Base-by-base conservation (phyloP, 306 rosid genomes). In the Clitoria ternatea region DNA sequence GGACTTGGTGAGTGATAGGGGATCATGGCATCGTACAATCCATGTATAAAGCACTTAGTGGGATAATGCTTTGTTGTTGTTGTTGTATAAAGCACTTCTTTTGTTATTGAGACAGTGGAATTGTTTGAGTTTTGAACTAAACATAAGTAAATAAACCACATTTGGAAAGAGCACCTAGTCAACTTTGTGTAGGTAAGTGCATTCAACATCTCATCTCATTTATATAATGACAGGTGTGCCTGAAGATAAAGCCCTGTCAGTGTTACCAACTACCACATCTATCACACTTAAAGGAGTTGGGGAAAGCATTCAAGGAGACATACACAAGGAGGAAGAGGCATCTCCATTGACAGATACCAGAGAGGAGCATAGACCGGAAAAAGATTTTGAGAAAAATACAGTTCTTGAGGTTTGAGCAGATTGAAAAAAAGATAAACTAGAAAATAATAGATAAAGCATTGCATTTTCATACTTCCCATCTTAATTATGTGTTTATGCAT, bases 121-220 rank as follows among this genome's bases (percentile, higher is more conserved):
- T 3, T n/a, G 13, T 13, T 29, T 55, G 20, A 12, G 36, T 27
- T n/a, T 27, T 55, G 22, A 55, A 27, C 18, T 4, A 53, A 53
- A 53, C 35, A 54, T 27, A 32, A 32, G 27, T 0, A 13, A 1
- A 26, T 5, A 2, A 5, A 54, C 35, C 9, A 54, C 14, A n/a
- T 24, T 24, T 2, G 6, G 36, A 1, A 32, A 32, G 36, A 32
- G 36, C 36, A 32, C 36, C 36, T 2, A 32, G 36, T 32, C 36
- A 32, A 32, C 6, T 7, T 32, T 32, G 36, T 32, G 36, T 32
- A 2, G 30, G 6, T n/a, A n/a, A 32, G 2, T 15, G 57, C 19
- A 35, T 39, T 47, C 6, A 70, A 18, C 22, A 60, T 69, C 74
- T 70, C 37, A 62, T 54, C 61, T 43, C n/a, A n/a, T n/a, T n/a